Evolutionary conservation across 352 stramenopile species (phyloP), one percentile per base, ranked within the genome.

Genomic region (Bremia lactucae): DNA sequence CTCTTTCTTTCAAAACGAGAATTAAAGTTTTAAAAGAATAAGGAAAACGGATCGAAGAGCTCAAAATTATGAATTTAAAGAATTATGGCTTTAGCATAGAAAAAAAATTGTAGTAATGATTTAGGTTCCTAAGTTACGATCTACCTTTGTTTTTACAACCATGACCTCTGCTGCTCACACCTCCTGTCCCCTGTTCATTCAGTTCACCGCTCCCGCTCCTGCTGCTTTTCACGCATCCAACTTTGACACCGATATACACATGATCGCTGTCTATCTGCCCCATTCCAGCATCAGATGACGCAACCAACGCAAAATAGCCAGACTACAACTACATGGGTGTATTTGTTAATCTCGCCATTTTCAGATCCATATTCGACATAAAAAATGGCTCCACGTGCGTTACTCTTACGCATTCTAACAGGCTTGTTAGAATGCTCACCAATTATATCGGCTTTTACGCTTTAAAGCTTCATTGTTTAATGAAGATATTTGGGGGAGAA

Each of bases 261-360:
- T 68, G 73, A 9, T 71, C 59, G 11, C 71, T 56, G 35, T 69
- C 47, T 19, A 54, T 49, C 20, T 49, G 4, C 3, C 21, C 7
- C 23, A 35, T 9, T 4, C 20, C 31, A n/a, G 50, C 48, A 31
- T 39, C 57, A 4, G 54, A 56, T 10, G 51, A 52, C 33, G 60
- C 42, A 2, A 89, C 50, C 25, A 87, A 42, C 18, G 78, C 76
- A 16, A 89, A 62, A 19, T 72, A 85, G 15, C 62, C 62, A 0
- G 56, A 74, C 45, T 89, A 73, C 2, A 89, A 42, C 40, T 87
- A 46, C 72, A 89, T 71, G 1, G 76, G 69, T 14, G 64, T 62
- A n/a, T 67, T 31, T n/a, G 66, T 61, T 15, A 89, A 51, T 13
- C 58, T 68, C 6, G 72, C 77, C 36, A 62, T 75, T 1, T 55